Evolutionary conservation across 306 rosid genomes (phyloP).

Genomic region (Spatholobus suberectus): DNA sequence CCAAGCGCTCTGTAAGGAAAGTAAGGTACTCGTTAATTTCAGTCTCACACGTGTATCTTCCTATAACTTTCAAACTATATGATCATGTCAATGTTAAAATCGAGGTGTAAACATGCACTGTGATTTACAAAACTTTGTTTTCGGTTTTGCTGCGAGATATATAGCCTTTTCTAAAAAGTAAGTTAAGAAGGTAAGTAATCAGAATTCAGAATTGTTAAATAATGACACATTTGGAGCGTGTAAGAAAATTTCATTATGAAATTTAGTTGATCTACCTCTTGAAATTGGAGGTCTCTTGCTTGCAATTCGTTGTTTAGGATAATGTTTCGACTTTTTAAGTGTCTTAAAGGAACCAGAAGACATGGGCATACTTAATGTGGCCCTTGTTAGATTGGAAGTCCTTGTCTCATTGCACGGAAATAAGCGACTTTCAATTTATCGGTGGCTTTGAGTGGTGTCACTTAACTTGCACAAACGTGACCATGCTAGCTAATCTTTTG

Average conservation of each 20-base stretch:
- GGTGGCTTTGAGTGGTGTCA: slow-evolving; percentile 10
- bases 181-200: neutral
- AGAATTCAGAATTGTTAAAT: neutral
- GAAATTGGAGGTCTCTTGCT: slow-evolving; percentile 37
- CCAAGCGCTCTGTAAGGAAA: neutral
- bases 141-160: neutral
- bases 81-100: neutral
- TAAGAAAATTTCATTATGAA: neutral
- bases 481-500: neutral
- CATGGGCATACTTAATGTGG: slow-evolving; percentile 26
- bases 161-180: neutral
- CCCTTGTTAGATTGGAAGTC: slow-evolving; percentile 43
- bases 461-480: slow-evolving; percentile 24
- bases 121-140: neutral
- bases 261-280: neutral
- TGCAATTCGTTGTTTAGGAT: slow-evolving; percentile 28
- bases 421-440: slow-evolving; percentile 20
- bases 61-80: neutral
- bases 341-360: slow-evolving; percentile 32
- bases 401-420: slow-evolving; percentile 46
- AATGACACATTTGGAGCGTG: neutral
- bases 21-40: neutral
- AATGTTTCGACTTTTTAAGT: slow-evolving; percentile 36
- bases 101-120: neutral
- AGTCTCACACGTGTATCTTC: neutral